Conservation (phyloP, 805 yeast genomes). For the Candida dajiaensis region DNA sequence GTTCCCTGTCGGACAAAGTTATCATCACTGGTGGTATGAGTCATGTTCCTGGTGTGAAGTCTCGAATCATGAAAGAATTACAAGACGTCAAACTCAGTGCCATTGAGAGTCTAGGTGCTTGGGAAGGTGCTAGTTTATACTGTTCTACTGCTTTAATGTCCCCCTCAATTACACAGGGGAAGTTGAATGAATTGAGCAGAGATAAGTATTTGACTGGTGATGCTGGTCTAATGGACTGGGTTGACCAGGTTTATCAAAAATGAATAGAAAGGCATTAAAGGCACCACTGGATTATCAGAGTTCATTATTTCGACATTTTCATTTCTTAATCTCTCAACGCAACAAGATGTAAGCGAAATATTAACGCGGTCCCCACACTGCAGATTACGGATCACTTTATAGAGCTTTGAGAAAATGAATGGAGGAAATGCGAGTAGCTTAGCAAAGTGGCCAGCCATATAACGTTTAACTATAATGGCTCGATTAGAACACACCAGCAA, state of each 20-base stretch:
- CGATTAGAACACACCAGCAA: no score
- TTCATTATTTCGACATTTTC: no score
- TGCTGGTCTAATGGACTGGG: slow-evolving; percentile 16
- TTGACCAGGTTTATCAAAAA: slow-evolving; percentile 10
- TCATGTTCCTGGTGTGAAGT: slow-evolving; percentile 18
- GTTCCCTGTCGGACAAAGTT: slow-evolving; percentile 6
- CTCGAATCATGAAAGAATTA: slow-evolving; percentile 11
- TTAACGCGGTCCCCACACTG: no score
- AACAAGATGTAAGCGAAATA: no score
- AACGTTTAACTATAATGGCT: no score
- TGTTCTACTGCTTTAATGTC: slow-evolving; percentile 19
- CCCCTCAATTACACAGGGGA: slow-evolving; percentile 1
- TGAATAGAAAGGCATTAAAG: no score
- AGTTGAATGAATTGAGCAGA: slow-evolving; percentile 14
- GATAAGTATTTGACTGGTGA: slow-evolving; percentile 21
- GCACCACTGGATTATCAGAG: no score
- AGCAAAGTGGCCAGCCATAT: no score
- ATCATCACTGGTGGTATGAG: slow-evolving; percentile 24
- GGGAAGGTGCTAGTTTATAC: slow-evolving; percentile 24
- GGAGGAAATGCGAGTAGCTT: no score
- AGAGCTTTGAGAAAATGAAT: no score
- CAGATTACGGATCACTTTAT: no score
- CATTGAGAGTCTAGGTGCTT: slow-evolving; percentile 14
- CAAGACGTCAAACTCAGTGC: neutral
- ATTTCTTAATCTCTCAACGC: no score